Conservation (phyloP, 306 rosid species). For the Mimosa bimucronata region DNA sequence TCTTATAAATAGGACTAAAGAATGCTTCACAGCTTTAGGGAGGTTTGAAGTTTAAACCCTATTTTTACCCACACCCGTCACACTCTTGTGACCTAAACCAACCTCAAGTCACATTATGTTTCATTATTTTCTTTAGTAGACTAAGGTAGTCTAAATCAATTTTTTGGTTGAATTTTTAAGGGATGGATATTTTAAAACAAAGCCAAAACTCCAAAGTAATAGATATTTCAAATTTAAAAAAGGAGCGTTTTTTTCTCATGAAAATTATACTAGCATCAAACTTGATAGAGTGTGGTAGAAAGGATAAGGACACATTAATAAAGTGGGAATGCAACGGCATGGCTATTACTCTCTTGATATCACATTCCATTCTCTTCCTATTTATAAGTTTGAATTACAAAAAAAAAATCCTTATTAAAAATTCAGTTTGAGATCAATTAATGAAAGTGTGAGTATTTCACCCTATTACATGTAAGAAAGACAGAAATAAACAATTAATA, state of each 20-base stretch:
- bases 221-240: neutral
- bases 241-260: neutral
- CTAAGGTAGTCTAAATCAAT: neutral
- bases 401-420: too few relatives aligned
- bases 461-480: too few relatives aligned
- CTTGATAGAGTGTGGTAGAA: neutral
- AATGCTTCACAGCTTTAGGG: too few relatives aligned
- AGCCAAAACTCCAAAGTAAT: neutral
- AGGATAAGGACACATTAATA: neutral
- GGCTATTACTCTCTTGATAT: too few relatives aligned
- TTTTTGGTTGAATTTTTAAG: neutral
- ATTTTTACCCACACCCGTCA: neutral
- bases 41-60: neutral
- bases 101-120: neutral
- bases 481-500: too few relatives aligned
- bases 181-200: neutral
- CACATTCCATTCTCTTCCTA: too few relatives aligned
- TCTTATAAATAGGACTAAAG: too few relatives aligned
- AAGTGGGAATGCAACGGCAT: too few relatives aligned
- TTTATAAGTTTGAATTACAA: too few relatives aligned
- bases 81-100: neutral
- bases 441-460: too few relatives aligned
- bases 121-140: neutral
- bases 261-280: neutral
- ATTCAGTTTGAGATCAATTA: too few relatives aligned